A percentile compares a stretch with the other conserved stretches of the same genome.
Evolutionary conservation across 352 stramenopile genomes (phyloP).

Genomic region (Thalassiosira ordinaria): DNA sequence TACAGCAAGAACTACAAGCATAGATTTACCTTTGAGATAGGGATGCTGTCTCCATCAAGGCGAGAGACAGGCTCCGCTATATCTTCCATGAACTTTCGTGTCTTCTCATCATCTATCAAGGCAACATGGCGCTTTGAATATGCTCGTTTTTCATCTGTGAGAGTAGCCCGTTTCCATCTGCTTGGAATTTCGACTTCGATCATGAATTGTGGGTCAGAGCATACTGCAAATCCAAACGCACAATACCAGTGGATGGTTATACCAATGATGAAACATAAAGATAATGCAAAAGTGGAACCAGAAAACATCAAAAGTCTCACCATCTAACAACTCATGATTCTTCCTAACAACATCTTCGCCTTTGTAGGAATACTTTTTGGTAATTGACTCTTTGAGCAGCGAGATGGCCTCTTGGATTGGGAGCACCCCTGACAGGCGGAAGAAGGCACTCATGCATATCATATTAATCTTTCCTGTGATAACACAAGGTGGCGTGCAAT

Average conservation of each 20-base stretch:
- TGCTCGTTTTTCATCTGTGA: conserved; percentile 52
- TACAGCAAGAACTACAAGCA: too few species aligned
- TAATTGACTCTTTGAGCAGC: conserved; percentile 72
- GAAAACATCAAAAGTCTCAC: too few species aligned
- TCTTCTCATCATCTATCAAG: conserved; percentile 75
- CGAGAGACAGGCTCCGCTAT: conserved; percentile 69
- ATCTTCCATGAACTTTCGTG: conserved; percentile 75
- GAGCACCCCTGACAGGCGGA: conserved; percentile 72
- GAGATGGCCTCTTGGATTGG: conserved; percentile 68
- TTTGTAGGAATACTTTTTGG: conserved; percentile 79
- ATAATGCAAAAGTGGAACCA: too few species aligned
- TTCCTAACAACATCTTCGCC: conserved; percentile 79
- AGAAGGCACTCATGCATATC: conserved; percentile 78
- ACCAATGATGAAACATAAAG: too few species aligned
- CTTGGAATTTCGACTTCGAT: conserved; percentile 67
- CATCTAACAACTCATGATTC: conserved; percentile 78
- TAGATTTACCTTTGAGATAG: conserved; percentile 55
- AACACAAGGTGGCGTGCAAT: background rate
- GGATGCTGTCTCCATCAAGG: conserved; percentile 76
- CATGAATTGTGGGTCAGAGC: conserved; percentile 63
- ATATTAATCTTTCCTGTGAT: conserved; percentile 78
- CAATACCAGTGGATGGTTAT: background rate
- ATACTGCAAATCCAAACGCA: conserved; percentile 36
- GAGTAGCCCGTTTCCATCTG: conserved; percentile 56
- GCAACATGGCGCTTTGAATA: conserved; percentile 62